Evolutionary conservation across 148 eudicot genomes (phyloP), one percentile per base, ranked within the genome.

Genomic region (Hydrangea macrophylla): DNA sequence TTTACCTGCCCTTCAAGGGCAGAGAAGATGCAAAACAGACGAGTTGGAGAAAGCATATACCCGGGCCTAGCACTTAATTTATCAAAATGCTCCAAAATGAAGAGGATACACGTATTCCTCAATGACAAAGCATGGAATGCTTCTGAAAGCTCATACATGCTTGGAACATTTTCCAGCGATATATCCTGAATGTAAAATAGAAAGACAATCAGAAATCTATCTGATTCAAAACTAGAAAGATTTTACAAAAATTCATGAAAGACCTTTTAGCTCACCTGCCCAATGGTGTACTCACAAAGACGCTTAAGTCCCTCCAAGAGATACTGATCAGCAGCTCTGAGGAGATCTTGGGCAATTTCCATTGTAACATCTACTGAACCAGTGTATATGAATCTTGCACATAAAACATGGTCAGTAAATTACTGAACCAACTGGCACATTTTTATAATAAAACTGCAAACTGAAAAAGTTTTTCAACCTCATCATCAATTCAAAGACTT

Each of bases 401-500:
- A 27, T 51, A 27, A 30, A 40, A 39, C 40, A 45, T 20, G 55
- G 45, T 20, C 56, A 22, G 62, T 23, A 2, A 18, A 53, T 23
- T 23, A 37, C 22, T 26, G 8, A 31, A 17, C 53, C 60, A 57
- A 63, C 62, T 55, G 70, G 57, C 17, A 39, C 9, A 70, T 22
- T 1, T 18, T 60, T 24, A 10, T 26, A 54, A 20, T 10, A 54
- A 51, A 50, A 40, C 8, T 75, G 11, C 65, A 55, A 59, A 40
- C 35, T 35, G 42, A 27, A 23, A 27, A 61, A 30, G 39, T 35
- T 39, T 32, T 23, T 30, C 40, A 68, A 94, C 99, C 97, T 94
- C 97, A 91, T 94, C 99, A 94, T 94, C 85, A 89, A 68, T 68
- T 91, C 96, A 77, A 94, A 94, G 61, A 94, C 92, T 63, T 84